Percentiles rank a stretch among this genome's conserved stretches.
Evolutionary conservation across 495 filamentous ascomycete genomes (phyloP).

Genomic region (Neurospora sp.): DNA sequence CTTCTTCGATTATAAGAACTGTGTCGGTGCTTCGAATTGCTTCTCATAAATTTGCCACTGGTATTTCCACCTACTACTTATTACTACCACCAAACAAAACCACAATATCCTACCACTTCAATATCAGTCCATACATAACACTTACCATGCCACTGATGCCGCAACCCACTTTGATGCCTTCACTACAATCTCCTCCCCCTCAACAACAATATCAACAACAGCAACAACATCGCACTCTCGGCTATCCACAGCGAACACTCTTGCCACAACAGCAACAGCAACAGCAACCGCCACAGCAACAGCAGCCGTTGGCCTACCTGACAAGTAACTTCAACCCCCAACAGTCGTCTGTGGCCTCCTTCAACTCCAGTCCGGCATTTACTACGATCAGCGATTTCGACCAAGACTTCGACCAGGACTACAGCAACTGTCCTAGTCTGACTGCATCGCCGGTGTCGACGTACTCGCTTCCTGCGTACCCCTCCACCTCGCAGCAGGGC

Average conservation of each 20-base stretch:
- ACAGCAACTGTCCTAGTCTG: slow-evolving; percentile 11
- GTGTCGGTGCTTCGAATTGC: neutral
- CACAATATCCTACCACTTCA: neutral
- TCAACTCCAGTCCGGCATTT: neutral
- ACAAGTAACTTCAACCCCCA: neutral
- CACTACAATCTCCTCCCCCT: neutral
- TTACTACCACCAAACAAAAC: neutral
- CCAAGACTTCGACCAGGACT: slow-evolving; percentile 14
- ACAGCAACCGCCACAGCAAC: neutral
- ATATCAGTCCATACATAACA: neutral
- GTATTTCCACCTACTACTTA: neutral
- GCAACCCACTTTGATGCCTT: neutral
- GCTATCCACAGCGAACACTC: neutral
- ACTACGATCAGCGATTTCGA: slow-evolving; percentile 9
- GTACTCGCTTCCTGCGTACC: slow-evolving; percentile 20
- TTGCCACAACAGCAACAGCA: neutral
- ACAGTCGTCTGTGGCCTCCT: neutral
- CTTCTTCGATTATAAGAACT: neutral
- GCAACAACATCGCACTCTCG: neutral
- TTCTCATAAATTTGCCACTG: neutral
- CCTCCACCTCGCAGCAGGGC: slow-evolving; percentile 9
- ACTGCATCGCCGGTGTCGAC: slow-evolving; percentile 25
- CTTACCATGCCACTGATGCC: neutral
- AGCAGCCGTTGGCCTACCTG: neutral
- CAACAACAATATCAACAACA: neutral